These are phyloP conservation scores for Pythium scleroteichum DNA, from an alignment of 352 stramenopile genomes.

Conservation along the genomic window DNA sequence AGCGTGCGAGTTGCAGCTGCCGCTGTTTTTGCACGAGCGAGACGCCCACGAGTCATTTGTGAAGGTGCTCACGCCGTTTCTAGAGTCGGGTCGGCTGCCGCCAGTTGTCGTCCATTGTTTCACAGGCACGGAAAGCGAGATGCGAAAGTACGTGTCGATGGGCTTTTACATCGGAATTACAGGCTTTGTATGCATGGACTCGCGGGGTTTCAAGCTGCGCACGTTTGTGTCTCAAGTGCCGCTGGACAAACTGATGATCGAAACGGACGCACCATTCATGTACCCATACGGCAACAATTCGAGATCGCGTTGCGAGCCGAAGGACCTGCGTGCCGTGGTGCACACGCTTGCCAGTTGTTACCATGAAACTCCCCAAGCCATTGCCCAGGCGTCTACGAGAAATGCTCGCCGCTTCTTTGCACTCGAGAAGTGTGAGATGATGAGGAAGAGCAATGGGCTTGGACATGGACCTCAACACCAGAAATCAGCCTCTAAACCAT, in stretches of 20 bases:
- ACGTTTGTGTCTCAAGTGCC: slow-evolving; percentile 45
- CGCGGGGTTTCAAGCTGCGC: slow-evolving; percentile 46
- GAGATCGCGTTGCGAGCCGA: slow-evolving; percentile 56
- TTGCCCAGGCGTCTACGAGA: slow-evolving; percentile 43
- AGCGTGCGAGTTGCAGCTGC: slow-evolving; percentile 74
- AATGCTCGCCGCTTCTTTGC: slow-evolving; percentile 62
- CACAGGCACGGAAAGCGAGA: slow-evolving; percentile 51
- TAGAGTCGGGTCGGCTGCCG: slow-evolving; percentile 37
- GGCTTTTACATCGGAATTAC: slow-evolving; percentile 80
- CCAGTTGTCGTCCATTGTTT: slow-evolving; percentile 78
- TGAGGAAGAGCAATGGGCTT: neutral
- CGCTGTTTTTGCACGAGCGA: slow-evolving; percentile 93
- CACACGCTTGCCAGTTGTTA: slow-evolving; percentile 61
- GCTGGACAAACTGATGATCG: slow-evolving; percentile 61
- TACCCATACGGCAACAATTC: slow-evolving; percentile 51
- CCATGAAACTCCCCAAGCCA: slow-evolving; percentile 33
- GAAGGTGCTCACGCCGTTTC: slow-evolving; percentile 50
- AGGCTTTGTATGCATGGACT: slow-evolving; percentile 68
- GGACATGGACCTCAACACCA: neutral
- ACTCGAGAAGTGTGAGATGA: slow-evolving; percentile 26
- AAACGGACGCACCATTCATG: slow-evolving; percentile 83
- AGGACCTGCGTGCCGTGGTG: slow-evolving; percentile 59
- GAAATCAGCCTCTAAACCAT: slow-evolving; percentile 2
- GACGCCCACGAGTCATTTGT: slow-evolving; percentile 61
- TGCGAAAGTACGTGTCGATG: slow-evolving; percentile 56